Evolutionary conservation across 1,284 basidiomycete genomes (phyloP), one percentile per base, ranked within the genome.

Genomic region (Ceratobasidium sp.): DNA sequence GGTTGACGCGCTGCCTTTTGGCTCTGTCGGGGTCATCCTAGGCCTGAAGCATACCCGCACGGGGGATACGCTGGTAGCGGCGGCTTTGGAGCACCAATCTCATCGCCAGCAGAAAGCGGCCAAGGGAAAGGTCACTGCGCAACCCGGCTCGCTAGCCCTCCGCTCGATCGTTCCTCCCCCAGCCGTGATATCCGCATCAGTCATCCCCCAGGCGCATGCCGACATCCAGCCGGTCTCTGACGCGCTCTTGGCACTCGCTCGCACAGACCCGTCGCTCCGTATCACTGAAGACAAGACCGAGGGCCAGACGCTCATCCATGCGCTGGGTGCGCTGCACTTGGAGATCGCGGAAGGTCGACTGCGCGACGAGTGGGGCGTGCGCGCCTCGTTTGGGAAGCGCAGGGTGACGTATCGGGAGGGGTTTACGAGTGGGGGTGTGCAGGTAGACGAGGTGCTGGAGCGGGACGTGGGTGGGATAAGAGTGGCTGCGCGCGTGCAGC

Each of bases 181-280:
- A 22, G 86, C 92, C 2, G 90, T 94, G 65, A 92, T 94, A 80
- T 92, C 92, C 11, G 89, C 88, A 16, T 90, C 92, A 1, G 88
- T 95, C 76, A 88, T 95, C 73, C 94, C 94, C 2, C 89, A 90
- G 62, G 91, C 94, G 8, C 90, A 93, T 77, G 88, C 92, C 22
- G 94, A 96, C 80, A 84, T 93, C 9, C 86, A 88, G 74, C 89
- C 89, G 13, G 92, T 95, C 0, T 88, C 91, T 79, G 87, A 90
- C 63, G 94, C 94, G 4, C 83, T 96, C 24, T 84, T 86, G 43
- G 85, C 92, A 7, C 85, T 96, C 29, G 85, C 89, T n/a, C 90
- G 94, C 9, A 96, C 94, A 0, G 94, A 96, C 79, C 94, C 94
- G 14, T 94, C 92, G 0, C 87, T 95, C 37, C 89, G 92, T 5